Evolutionary conservation across 2,329 filamentous ascomycete species (phyloP), one percentile per base, ranked within the genome.

Genomic region (Diplodia intermedia): DNA sequence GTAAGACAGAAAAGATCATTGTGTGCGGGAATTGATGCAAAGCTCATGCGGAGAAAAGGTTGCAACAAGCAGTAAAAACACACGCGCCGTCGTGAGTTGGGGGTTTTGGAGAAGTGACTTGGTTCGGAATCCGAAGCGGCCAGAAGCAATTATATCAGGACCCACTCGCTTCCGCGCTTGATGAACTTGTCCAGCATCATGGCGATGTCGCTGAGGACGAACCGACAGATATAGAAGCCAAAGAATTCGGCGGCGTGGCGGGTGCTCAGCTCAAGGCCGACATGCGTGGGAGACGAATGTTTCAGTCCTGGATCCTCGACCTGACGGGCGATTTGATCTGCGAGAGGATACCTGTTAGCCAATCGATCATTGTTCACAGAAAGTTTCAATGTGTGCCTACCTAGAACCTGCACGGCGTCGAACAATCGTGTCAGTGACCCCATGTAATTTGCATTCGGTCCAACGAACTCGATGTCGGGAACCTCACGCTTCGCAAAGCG

Each of bases 171-270:
- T 29, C 94, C 94, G 72, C 94, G 88, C 84, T 99, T 99, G 78
- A 99, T 90, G 76, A 95, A 98, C 78, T 98, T 99, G 79, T 99
- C 95, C 73, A 99, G 84, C 82, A 99, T 84, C 76, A 95, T 79
- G 49, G 89, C 86, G 70, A 99, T 82, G 78, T 99, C 95, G 4
- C 89, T 85, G 69, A 99, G 83, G n/a, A 94, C 93, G 77, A 99
- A 99, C 20, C 95, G 90, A 79, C 94, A 97, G 33, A 99, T 86
- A 78, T 95, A 98, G 79, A 99, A 97, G 18, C 91, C 94, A 78
- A 99, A 99, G 80, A 99, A 99, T 80, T 99, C 95, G 40, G 94
- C 92, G 8, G 94, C 95, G 78, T 97, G 94, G 50, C 94, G 88
- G 43, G 93, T 93, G 77, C 93, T 95, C 50, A 99, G 86, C 80